Base-by-base conservation (phyloP, 225 moss, liverwort and hornwort genomes). In the Sphagnum contortum region DNA sequence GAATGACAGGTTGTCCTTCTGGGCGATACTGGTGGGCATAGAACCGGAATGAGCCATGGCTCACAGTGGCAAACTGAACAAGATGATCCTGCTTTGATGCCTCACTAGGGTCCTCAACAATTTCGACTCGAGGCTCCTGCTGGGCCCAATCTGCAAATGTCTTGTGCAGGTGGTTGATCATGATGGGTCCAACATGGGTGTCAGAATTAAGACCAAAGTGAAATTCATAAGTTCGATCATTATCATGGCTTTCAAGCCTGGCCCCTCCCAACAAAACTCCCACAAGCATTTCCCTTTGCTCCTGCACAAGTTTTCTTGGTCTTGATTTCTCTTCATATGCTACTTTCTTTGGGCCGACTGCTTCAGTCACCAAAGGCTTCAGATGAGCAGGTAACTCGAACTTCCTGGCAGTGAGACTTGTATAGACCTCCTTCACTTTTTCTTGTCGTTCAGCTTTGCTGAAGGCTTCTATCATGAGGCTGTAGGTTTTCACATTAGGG, bases 21-120 rank as follows among this genome's bases (percentile, higher is more conserved):
- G 98, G 98, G 64, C 91, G 83, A 62, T 93, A 98, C 73, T 93
- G 96, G 49, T 90, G 93, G 47, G 98, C 98, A 76, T 93, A 98
- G 70, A 98, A 98, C 9, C 89, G 76, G 57, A 93, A 81, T 5
- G 98, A 91, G 53, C 89, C 87, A 81, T 93, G 91, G 63, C 87
- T 93, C 9, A 93, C 79, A 29, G 98, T 98, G 65, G 83, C 76
- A 68, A 98, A 91, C 2, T 74, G 70, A 53, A 87, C 62, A 46
- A 78, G 50, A 46, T 70, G 73, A 70, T 67, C 70, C 48, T 74
- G 62, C 50, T 70, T 78, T 10, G 61, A 50, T 3, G 55, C 55
- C 8, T 60, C 47, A 60, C 54, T 57, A 12, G 64, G 67, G 62
- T 75, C 62, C 48, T 80, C 70, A 5, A 66, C 62, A 7, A 72